Conservation (phyloP, 345 rosid genomes). For the Euphorbia peplus region DNA sequence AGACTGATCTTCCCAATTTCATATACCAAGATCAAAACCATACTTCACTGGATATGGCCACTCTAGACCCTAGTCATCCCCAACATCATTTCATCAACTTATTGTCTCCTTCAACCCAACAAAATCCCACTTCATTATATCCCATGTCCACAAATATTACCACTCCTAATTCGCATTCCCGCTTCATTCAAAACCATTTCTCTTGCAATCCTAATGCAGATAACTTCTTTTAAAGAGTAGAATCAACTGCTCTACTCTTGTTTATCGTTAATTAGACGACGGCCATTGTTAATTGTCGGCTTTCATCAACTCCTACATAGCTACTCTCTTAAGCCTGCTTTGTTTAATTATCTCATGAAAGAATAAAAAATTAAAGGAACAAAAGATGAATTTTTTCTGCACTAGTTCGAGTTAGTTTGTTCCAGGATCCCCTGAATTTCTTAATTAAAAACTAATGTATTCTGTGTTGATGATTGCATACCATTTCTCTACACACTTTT, state of each 20-base stretch:
- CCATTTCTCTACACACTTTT: neutral
- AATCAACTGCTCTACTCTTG: neutral
- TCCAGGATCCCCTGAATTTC: conserved; percentile 7
- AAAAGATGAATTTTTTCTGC: neutral
- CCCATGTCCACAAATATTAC: conserved; percentile 22
- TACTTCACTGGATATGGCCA: conserved; percentile 19
- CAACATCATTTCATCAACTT: conserved; percentile 21
- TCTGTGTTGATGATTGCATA: neutral
- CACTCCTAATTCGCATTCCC: conserved; percentile 21
- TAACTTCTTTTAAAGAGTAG: conserved; percentile 22
- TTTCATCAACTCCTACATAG: conserved; percentile 7
- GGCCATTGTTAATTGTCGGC: neutral
- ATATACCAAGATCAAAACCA: conserved; percentile 16
- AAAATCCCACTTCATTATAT: conserved; percentile 28
- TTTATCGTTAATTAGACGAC: neutral
- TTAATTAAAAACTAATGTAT: conserved; percentile 1
- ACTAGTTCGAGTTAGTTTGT: conserved; percentile 12
- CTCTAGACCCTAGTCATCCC: conserved; percentile 18
- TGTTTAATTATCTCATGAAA: neutral
- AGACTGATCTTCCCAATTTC: neutral
- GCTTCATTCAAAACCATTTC: conserved; percentile 23
- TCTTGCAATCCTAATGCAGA: conserved; percentile 15
- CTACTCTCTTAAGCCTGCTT: conserved; percentile 12
- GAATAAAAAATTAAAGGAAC: neutral
- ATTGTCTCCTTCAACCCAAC: conserved; percentile 13